Evolutionary conservation across 306 rosid species (phyloP).

Genomic region (Cucurbita argyrosperma): DNA sequence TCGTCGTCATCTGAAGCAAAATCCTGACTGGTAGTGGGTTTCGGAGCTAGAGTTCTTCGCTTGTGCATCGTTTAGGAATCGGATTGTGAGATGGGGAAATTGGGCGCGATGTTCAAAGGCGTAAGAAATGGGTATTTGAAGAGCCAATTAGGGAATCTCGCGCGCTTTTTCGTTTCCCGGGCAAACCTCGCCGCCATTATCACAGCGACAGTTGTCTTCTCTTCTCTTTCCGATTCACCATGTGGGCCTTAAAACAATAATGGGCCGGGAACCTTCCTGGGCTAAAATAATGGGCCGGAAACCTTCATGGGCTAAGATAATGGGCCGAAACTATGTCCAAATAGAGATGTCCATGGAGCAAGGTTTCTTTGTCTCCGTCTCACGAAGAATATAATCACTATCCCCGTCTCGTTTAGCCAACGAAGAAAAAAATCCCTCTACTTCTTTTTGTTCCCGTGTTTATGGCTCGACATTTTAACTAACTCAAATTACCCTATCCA

Average conservation of each 20-base stretch:
- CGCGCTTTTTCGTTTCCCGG: slow-evolving; percentile 1
- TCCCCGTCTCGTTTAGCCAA: too few species aligned
- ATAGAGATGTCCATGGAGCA: too few species aligned
- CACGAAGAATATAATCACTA: too few species aligned
- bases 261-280: not conserved
- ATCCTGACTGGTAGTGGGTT: slow-evolving; percentile 11
- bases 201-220: not conserved
- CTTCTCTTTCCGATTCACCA: not conserved
- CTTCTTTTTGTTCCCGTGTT: too few species aligned
- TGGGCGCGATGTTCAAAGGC: not conserved
- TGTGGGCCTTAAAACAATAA: not conserved
- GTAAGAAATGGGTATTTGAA: not conserved
- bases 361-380: too few species aligned
- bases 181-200: not conserved
- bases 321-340: too few species aligned
- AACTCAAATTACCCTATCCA: too few species aligned
- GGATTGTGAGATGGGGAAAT: not conserved
- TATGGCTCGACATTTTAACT: too few species aligned
- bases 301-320: too few species aligned
- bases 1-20: not conserved
- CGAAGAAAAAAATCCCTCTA: too few species aligned
- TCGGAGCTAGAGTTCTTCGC: slow-evolving; percentile 50
- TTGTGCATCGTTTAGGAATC: slow-evolving; percentile 9
- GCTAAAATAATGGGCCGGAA: not conserved
- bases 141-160: not conserved